Percentiles rank a stretch among this genome's conserved stretches.
These are phyloP conservation scores for Xylariaceae sp. DNA, from an alignment of 2,329 filamentous ascomycete species.

Conservation along the genomic window DNA sequence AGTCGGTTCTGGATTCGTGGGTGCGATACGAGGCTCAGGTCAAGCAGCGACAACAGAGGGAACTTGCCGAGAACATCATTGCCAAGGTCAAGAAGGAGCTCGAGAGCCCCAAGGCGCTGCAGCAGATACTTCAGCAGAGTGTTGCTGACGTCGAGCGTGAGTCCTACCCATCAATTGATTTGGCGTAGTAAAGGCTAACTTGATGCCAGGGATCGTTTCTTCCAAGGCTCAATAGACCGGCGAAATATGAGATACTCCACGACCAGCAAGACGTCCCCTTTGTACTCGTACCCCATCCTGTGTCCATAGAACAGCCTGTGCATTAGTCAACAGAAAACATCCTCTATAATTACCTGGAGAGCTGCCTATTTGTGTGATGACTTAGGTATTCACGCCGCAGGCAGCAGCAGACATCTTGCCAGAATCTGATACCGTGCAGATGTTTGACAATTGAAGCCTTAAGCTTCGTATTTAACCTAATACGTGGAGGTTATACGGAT, in stretches of 20 bases:
- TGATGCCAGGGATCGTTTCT: slow-evolving; percentile 48
- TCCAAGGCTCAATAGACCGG: slow-evolving; percentile 55
- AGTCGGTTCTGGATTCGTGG: slow-evolving; percentile 94
- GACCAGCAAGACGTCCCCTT: slow-evolving; percentile 38
- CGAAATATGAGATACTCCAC: slow-evolving; percentile 22
- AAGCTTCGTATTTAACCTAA: too few species aligned
- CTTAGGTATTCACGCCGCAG: too few species aligned
- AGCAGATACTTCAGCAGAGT: slow-evolving; percentile 97
- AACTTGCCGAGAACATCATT: slow-evolving; percentile 88
- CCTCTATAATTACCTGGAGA: slow-evolving; percentile 9
- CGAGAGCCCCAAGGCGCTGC: slow-evolving; percentile 92
- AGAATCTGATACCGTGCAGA: too few species aligned
- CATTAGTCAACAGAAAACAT: slow-evolving; percentile 47
- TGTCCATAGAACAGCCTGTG: slow-evolving; percentile 54
- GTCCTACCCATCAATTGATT: slow-evolving; percentile 12
- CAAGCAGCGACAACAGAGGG: slow-evolving; percentile 96
- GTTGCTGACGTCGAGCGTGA: slow-evolving; percentile 92
- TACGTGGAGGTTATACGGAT: too few species aligned
- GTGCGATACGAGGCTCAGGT: slow-evolving; percentile 97
- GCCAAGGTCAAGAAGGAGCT: slow-evolving; percentile 98
- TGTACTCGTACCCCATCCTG: slow-evolving; percentile 43
- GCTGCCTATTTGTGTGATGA: too few species aligned
- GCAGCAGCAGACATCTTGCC: too few species aligned
- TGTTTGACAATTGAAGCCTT: too few species aligned
- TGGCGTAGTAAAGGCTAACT: slow-evolving; percentile 25